phyloP scores from a whole-genome alignment of 2,329 filamentous ascomycete genomes.

The Aspergillus spinulosporus region DNA sequence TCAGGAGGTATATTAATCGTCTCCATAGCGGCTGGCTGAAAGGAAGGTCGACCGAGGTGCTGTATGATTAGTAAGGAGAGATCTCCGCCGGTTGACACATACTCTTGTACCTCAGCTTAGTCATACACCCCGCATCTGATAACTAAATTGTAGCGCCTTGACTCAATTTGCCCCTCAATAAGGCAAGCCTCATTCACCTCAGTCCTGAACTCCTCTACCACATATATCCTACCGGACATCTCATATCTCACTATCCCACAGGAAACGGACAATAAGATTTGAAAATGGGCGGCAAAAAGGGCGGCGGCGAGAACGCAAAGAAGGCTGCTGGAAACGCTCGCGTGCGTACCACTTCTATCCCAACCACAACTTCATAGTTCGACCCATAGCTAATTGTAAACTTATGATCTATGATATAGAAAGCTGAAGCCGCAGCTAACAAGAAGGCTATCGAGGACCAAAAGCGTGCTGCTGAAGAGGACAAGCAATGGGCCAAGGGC shows the following conservation, averaged over 20 bases:
- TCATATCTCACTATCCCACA: background rate
- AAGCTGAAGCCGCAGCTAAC: constrained; percentile 79
- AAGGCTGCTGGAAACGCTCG: constrained; percentile 82
- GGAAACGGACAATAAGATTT: background rate
- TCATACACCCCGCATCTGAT: constrained; percentile 13
- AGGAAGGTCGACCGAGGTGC: no score
- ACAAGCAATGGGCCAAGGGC: constrained; percentile 79
- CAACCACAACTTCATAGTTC: constrained; percentile 3
- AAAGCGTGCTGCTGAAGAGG: constrained; percentile 67
- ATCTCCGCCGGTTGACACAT: no score
- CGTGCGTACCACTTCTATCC: constrained; percentile 31
- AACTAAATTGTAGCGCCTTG: background rate
- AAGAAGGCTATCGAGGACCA: constrained; percentile 73
- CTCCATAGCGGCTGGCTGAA: no score
- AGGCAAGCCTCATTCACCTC: background rate
- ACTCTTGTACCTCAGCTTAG: constrained; percentile 3
- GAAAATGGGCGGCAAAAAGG: constrained; percentile 71
- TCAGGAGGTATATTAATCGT: no score
- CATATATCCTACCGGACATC: background rate
- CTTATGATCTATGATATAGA: constrained; percentile 51
- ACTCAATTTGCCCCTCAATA: constrained; percentile 9
- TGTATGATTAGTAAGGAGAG: no score
- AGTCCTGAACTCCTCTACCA: background rate
- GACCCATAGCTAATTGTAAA: background rate
- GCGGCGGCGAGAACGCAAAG: constrained; percentile 72